Base-by-base conservation (phyloP, 768 basidiomycete genomes). In the Tylopilus vinaceipallidus region DNA sequence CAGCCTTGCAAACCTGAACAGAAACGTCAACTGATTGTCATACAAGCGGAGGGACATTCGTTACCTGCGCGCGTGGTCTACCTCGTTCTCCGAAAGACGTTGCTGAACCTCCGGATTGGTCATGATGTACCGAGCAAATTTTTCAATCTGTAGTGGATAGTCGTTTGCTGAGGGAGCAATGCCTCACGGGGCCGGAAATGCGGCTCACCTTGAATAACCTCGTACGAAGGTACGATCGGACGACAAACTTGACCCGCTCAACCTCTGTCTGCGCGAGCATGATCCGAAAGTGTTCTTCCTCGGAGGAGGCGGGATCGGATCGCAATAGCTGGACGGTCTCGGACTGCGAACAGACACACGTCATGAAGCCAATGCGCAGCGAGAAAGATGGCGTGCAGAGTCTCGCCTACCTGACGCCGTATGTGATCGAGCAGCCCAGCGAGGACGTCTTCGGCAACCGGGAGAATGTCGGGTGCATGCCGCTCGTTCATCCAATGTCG, bases 191-290 rank as follows among this genome's bases (percentile, higher is more conserved):
- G 26, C 34, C 11, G n/a, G n/a, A n/a, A n/a, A n/a, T n/a, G n/a
- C n/a, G 11, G 32, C 56, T 33, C 43, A 88, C 94, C 80, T 98
- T 98, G 75, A 79, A 84, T 44, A 95, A 67, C 51, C 94, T 76
- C 24, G 88, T 91, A 20, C 95, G 80, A 5, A 95, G 79, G 65
- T 95, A 98, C 2, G 91, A 91, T 49, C 94, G 73, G 22, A 97
- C 82, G 47, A 95, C 81, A 62, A 93, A 98, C 69, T 93, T 95
- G 59, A 92, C 90, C 35, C 95, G 82, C 64, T 98, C 94, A 57
- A 95, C 82, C 69, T 98, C 94, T 0, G 91, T 95, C 70, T 95
- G 91, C 0, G 91, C 94, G 45, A 98, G 84, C 76, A 92, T 86
- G 29, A 95, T 89, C 56, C 91, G 77, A 52, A 94, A 88, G 60